Conservation (phyloP, 257 asterid genomes). For the Ocimum tenuiflorum region DNA sequence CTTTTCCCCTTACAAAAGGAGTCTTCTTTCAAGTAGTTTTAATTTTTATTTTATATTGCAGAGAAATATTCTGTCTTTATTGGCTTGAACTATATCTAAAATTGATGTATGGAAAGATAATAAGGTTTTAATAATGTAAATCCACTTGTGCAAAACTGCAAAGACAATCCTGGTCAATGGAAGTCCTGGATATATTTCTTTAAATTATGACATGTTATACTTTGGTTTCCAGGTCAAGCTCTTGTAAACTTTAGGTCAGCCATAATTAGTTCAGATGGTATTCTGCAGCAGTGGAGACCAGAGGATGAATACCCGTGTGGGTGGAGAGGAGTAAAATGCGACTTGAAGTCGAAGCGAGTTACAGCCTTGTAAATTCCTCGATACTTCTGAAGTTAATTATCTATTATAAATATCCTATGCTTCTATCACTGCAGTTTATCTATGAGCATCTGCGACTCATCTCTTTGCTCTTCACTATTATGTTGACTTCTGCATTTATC, state of each 20-base stretch:
- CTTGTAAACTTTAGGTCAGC: slow-evolving; percentile 67
- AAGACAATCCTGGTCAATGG: neutral
- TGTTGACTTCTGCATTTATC: neutral
- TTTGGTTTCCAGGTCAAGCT: slow-evolving; percentile 57
- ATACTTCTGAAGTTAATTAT: slow-evolving; percentile 12
- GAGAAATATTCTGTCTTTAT: neutral
- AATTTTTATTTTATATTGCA: neutral
- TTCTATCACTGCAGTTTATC: neutral
- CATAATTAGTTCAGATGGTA: slow-evolving; percentile 55
- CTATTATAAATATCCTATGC: neutral
- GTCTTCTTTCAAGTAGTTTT: neutral
- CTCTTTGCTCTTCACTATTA: neutral
- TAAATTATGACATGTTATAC: slow-evolving; percentile 12
- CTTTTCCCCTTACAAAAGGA: neutral
- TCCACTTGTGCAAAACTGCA: neutral
- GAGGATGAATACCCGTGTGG: slow-evolving; percentile 76
- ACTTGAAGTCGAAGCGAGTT: slow-evolving; percentile 62
- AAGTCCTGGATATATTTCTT: neutral
- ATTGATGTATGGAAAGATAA: neutral
- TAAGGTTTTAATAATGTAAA: slow-evolving; percentile 5
- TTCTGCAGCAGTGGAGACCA: slow-evolving; percentile 70
- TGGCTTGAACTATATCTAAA: neutral
- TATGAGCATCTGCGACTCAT: neutral
- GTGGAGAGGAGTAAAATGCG: slow-evolving; percentile 80
- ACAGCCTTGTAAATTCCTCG: slow-evolving; percentile 55